Base-by-base conservation (phyloP, 2,329 filamentous ascomycete genomes). In the Metarhizium anisopliae region DNA sequence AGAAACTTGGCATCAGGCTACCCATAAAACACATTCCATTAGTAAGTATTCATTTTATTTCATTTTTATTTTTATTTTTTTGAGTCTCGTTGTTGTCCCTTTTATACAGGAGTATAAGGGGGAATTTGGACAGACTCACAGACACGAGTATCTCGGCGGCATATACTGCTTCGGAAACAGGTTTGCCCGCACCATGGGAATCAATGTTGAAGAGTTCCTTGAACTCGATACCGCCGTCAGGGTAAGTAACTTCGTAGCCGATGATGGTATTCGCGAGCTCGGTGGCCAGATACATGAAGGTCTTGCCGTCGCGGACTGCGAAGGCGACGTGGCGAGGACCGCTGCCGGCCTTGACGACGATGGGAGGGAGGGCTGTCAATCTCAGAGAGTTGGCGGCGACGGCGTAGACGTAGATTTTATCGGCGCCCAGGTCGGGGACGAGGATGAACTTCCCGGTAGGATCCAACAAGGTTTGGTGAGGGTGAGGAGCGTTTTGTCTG, bases 271-370 rank as follows among this genome's bases (percentile, higher is more conserved):
- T 85, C 52, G 70, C 66, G 52, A 88, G 71, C 68, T 90, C 86
- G 53, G 76, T 77, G n/a, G 81, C 74, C 3, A 87, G 66, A 65
- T 84, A 86, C 66, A 84, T 75, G 66, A 75, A 83, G 1, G 75
- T 81, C 60, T 72, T 75, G 53, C 67, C 61, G 52, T 63, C 63
- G 50, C 63, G 67, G 64, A 77, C 68, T 51, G 72, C 69, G 70
- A 89, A 90, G n/a, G 74, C 72, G 10, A 77, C 77, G 64, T 90
- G 86, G 36, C 86, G 76, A 1, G 86, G 87, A 0, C 87, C 87
- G 42, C 77, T 80, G 16, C 84, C 85, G 2, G 77, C 61, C 38
- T 72, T 59, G 53, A 77, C 67, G 40, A 69, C 60, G 40, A 81
- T 68, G 7, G 79, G 73, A 6, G 66, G 60, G 20, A 70, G 61